Evolutionary conservation across 345 rosid genomes (phyloP), one percentile per base, ranked within the genome.

Genomic region (Acer yangbiense): DNA sequence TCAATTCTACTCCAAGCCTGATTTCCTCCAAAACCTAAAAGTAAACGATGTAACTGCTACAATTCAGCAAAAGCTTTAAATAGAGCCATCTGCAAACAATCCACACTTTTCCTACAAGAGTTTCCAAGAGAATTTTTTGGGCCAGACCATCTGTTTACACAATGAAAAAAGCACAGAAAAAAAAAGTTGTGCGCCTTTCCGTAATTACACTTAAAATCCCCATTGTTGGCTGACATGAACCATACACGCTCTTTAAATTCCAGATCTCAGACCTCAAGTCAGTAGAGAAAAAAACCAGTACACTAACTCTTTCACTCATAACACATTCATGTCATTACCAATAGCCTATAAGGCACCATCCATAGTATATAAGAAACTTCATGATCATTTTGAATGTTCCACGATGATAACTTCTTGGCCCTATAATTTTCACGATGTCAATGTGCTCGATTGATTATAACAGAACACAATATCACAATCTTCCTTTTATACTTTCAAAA

Each of bases 1-100:
- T 97, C 81, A 94, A 80, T 77, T 94, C 99, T 68, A 97, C 86
- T 68, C 98, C 99, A 83, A 91, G 83, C 83, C 98, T 88, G 75
- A 97, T 94, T 88, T 97, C 99, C 87, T 97, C 99, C 93, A 97
- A 79, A 81, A 94, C 96, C 98, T 97, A 88, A 75, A n/a, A 77
- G 73, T 71, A 78, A 84, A 78, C 10, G 52, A 70, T 74, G 76
- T 61, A 77, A 69, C 29, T 9, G 43, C 55, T 43, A 66, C 20
- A 75, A 55, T 55, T 57, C 71, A 76, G 64, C 68, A 62, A 20
- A 43, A 43, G 11, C 27, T 68, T 16, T 16, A 48, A 21, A 54
- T 12, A 55, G 11, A 63, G 27, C 39, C 27, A 17, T 10, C 68
- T 68, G 65, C 50, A 50, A 9, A 11, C 62, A 46, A 68, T 32